Evolutionary conservation across 1,284 basidiomycete species (phyloP), one percentile per base, ranked within the genome.

Genomic region (Puccinia triticina): DNA sequence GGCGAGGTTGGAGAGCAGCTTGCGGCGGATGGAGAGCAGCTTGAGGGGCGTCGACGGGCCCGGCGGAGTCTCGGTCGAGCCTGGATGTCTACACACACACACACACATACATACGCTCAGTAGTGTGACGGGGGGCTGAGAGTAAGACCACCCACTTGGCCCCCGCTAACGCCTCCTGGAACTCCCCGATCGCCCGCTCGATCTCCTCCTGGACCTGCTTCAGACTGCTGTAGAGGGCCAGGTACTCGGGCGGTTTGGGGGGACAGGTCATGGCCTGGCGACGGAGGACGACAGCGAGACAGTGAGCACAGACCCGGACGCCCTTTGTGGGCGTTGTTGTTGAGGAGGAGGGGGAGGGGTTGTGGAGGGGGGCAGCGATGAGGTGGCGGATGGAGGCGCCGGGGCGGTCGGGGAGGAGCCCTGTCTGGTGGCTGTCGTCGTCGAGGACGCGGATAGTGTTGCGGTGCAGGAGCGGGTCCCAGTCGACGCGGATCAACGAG

Each of bases 141-240:
- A n/a, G n/a, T n/a, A 40, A 67, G 34, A 40, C 11, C 23, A 85
- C 89, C 82, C 83, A 91, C 90, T 89, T 90, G 73, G 92, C 87
- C 12, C 88, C 89, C 16, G 90, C 84, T 40, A 92, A 86, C 72
- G 92, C 89, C 84, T 93, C 92, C 82, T 93, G 92, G 85, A 93
- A 93, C 78, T 91, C 90, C 0, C 92, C 92, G 26, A 94, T 88
- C 10, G 89, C 86, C 40, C 90, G 90, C 82, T 92, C 90, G 32
- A 94, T 93, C 84, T 92, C 94, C 84, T 91, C 87, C 88, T 99
- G 95, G 4, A 97, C 88, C 34, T 87, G 87, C 53, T 93, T 88
- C 80, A 98, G 91, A 16, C 90, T 90, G 90, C 94, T 84, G 83
- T 88, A 87, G 43, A 88, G 85, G 83, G 85, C 85, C 48, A 87